Conservation (phyloP, 2,329 filamentous ascomycete genomes). For the Colletotrichum lupini region DNA sequence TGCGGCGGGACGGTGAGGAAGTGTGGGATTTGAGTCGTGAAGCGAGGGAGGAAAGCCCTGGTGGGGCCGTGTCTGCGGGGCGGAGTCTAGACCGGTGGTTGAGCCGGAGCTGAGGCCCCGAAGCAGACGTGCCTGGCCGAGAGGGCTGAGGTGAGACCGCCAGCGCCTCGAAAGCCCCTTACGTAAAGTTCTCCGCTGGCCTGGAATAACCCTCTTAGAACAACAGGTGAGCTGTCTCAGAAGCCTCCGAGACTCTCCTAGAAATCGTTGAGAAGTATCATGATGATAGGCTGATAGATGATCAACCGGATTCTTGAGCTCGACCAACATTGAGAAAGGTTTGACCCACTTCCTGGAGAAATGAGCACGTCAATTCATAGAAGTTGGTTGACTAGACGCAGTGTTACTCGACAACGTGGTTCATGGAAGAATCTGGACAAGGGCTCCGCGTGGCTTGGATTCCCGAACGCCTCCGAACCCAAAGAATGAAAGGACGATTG, state of each 20-base stretch:
- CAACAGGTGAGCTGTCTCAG: background rate
- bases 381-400: background rate
- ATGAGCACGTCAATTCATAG: background rate
- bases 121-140: background rate
- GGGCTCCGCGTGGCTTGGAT: slow-evolving; percentile 10
- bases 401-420: background rate
- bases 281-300: background rate
- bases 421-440: slow-evolving; percentile 10
- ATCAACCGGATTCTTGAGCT: background rate
- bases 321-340: background rate
- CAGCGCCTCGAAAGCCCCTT: background rate
- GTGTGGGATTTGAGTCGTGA: background rate
- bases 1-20: background rate
- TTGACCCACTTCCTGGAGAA: background rate
- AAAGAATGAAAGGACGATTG: background rate
- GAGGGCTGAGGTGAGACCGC: background rate
- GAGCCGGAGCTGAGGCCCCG: background rate
- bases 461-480: background rate
- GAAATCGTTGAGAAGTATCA: background rate
- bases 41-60: background rate
- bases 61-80: background rate
- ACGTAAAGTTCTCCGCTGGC: background rate
- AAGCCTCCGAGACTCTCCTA: background rate
- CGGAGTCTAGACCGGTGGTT: background rate
- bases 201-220: background rate